phyloP scores from a whole-genome alignment of 441 rosid genomes.

The Gossypium trilobum region DNA sequence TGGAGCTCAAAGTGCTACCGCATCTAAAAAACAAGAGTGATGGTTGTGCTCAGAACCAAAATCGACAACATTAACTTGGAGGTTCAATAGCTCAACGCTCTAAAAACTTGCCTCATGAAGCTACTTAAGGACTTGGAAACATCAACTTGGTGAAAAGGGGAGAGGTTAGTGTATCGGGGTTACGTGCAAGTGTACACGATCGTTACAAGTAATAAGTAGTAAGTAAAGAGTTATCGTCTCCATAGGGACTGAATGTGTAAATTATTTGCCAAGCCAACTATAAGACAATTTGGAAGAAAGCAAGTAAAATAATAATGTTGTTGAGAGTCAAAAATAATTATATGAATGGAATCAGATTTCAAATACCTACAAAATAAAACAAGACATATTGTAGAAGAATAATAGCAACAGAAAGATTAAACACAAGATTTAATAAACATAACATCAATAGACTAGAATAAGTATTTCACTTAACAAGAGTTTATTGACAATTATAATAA shows the following conservation, averaged over 20 bases:
- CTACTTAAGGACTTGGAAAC: not conserved
- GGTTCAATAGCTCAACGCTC: not conserved
- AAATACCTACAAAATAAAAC: not conserved
- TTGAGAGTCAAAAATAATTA: too few species aligned
- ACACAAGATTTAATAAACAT: not conserved
- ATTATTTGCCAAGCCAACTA: not conserved
- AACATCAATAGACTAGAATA: not conserved
- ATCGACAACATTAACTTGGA: not conserved
- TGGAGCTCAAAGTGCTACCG: not conserved
- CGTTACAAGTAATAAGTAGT: not conserved
- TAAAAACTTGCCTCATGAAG: not conserved
- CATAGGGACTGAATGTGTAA: not conserved
- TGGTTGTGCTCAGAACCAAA: not conserved
- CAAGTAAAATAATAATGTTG: too few species aligned
- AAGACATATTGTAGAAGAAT: not conserved
- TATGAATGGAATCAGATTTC: not conserved
- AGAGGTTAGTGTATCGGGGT: not conserved
- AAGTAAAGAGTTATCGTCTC: not conserved
- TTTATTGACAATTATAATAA: not conserved
- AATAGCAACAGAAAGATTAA: not conserved
- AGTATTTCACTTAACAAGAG: not conserved
- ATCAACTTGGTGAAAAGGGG: not conserved
- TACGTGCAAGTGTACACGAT: not conserved
- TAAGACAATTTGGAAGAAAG: not conserved
- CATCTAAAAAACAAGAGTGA: not conserved